These are phyloP conservation scores for Gillenia trifoliata DNA, from an alignment of 306 rosid species.

Conservation along the genomic window DNA sequence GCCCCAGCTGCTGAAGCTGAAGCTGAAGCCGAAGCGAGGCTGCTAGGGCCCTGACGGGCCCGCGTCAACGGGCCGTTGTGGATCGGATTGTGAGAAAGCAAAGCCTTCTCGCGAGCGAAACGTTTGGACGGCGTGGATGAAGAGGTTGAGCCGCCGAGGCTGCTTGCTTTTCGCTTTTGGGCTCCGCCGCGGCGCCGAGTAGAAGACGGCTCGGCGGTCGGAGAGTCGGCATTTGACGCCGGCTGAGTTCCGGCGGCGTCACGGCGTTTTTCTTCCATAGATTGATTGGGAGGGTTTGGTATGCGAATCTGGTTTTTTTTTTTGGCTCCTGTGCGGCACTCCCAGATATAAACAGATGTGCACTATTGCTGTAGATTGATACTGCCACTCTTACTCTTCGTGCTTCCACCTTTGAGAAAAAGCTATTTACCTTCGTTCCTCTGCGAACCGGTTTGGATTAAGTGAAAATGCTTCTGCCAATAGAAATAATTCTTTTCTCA, in stretches of 20 bases:
- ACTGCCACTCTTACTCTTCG: background rate
- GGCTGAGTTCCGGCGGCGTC: constrained; percentile 46
- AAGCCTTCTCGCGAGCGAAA: constrained; percentile 64
- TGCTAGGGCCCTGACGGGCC: constrained; percentile 75
- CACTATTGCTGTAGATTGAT: background rate
- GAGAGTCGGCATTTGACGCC: constrained; percentile 39
- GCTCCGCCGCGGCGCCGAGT: constrained; percentile 70
- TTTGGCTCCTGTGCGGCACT: background rate
- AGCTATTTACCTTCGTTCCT: background rate
- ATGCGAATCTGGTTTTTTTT: background rate
- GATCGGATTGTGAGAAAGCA: constrained; percentile 40
- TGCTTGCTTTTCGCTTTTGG: constrained; percentile 58
- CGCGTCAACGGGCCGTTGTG: constrained; percentile 90
- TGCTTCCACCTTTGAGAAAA: background rate
- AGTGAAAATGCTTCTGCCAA: too few relatives aligned
- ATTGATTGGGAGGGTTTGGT: background rate
- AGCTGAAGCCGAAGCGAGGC: constrained; percentile 18
- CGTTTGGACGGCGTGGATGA: constrained; percentile 77
- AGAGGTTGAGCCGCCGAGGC: constrained; percentile 39
- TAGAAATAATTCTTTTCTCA: too few relatives aligned
- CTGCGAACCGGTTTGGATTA: too few relatives aligned
- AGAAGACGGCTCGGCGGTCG: constrained; percentile 54
- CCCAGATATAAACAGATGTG: background rate
- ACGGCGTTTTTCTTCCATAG: constrained; percentile 82
- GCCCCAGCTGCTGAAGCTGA: constrained; percentile 25